Evolutionary conservation across 108 stramenopile genomes (phyloP).

Genomic region (Parmales sp.): DNA sequence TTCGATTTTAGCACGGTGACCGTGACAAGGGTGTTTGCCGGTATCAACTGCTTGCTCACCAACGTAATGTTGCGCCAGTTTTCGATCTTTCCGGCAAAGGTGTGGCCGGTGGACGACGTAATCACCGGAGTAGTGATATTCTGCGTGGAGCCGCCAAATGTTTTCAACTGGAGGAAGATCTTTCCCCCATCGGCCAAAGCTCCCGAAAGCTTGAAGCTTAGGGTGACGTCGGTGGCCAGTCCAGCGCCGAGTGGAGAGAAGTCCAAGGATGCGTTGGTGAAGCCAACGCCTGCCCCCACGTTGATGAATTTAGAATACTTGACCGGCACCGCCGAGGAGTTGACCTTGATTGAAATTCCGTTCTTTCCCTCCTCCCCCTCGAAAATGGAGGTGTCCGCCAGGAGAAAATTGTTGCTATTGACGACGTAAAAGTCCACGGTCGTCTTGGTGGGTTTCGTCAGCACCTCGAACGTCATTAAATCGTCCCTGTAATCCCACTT

Average conservation of each 20-base stretch:
- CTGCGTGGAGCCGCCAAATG: neutral
- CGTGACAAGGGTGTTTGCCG: neutral
- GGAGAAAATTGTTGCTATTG: neutral
- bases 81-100: neutral
- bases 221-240: neutral
- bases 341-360: neutral
- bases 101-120: slow-evolving; percentile 5
- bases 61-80: neutral
- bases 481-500: neutral
- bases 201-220: slow-evolving; percentile 1
- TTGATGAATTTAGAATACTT: neutral
- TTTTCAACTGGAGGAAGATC: neutral
- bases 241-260: neutral
- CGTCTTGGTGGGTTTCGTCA: too few relatives aligned
- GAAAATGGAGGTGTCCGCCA: neutral
- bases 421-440: too few relatives aligned
- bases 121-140: neutral
- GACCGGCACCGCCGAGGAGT: neutral
- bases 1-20: neutral
- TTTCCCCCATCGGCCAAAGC: neutral
- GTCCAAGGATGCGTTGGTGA: neutral
- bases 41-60: neutral
- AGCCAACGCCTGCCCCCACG: neutral
- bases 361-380: too few relatives aligned
- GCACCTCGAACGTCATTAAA: too few relatives aligned